Base-by-base conservation (phyloP, 257 asterid species). In the Echium plantagineum region DNA sequence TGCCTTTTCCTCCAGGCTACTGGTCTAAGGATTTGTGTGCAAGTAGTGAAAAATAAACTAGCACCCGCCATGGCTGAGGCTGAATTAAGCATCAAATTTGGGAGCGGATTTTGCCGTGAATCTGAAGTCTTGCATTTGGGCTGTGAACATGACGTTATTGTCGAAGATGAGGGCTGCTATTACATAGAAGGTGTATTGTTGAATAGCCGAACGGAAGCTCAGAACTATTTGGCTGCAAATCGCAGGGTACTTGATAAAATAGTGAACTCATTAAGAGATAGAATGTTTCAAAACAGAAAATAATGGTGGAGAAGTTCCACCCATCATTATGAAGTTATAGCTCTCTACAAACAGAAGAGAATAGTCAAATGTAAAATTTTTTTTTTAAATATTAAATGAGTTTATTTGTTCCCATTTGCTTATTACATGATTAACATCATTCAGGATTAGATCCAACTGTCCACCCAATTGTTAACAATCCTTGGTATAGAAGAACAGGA, bases 81-180 rank as follows among this genome's bases (percentile, higher is more conserved):
- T 18, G 91, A 89, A 51, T 58, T 93, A 63, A 77, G 73, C 35
- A 75, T 93, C 63, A 63, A 68, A 32, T 93, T 84, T 18, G 98
- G 97, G 38, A 66, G 79, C 72, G 97, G 98, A 69, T 70, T 93
- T 57, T 66, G 69, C 64, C 63, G 82, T 19, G 85, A 68, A 51
- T 57, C 80, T 35, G 98, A 93, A 77, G 78, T 86, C 64, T 79
- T 93, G 80, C 96, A 89, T 62, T 70, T 93, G 83, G 98, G 87
- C 52, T 83, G 94, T 69, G 96, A 86, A 66, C 86, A 81, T 71
- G 97, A 95, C 59, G 76, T 83, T 61, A 69, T 93, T 49, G 80
- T 72, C 70, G 67, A 73, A 35, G 94, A 80, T 51, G 81, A 95
- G 60, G 71, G 75, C 60, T 47, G 66, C 61, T 93, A 81, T 74